Percentiles rank a stretch among this genome's conserved stretches.
These are phyloP conservation scores for Isabelozyma heimii DNA, from an alignment of 805 yeast species.

Conservation along the genomic window DNA sequence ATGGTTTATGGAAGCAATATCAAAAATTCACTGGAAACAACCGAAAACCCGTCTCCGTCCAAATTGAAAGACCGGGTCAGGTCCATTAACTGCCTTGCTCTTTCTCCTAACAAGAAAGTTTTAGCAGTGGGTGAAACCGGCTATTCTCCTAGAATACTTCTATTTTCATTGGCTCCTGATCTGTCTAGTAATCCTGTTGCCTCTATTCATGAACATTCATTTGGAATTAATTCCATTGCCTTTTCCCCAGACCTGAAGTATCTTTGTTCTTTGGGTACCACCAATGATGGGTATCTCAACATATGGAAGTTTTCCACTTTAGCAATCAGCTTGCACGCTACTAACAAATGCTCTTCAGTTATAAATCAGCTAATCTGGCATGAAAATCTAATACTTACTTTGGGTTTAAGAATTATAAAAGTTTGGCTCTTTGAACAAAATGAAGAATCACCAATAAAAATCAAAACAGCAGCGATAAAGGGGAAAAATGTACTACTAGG, in stretches of 20 bases:
- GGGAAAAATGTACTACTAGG: slow-evolving; percentile 65
- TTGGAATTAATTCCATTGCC: slow-evolving; percentile 54
- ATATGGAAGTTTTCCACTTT: slow-evolving; percentile 48
- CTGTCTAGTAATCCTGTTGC: slow-evolving; percentile 49
- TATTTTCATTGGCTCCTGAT: slow-evolving; percentile 56
- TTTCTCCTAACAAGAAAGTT: slow-evolving; percentile 51
- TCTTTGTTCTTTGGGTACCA: slow-evolving; percentile 62
- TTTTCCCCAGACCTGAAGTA: slow-evolving; percentile 59
- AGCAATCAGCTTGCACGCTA: slow-evolving; percentile 35
- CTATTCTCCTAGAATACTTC: slow-evolving; percentile 60
- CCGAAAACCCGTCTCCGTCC: slow-evolving; percentile 14
- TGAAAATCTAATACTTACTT: slow-evolving; percentile 46
- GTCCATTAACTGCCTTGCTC: slow-evolving; percentile 53
- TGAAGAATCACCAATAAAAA: slow-evolving; percentile 5
- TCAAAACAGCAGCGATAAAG: slow-evolving; percentile 30
- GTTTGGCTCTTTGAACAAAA: slow-evolving; percentile 51
- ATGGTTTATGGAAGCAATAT: slow-evolving; percentile 11
- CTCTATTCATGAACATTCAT: slow-evolving; percentile 58
- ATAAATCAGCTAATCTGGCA: slow-evolving; percentile 60
- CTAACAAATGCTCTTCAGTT: slow-evolving; percentile 62
- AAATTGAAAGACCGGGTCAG: slow-evolving; percentile 43
- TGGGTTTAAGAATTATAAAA: slow-evolving; percentile 61
- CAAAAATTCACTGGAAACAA: slow-evolving; percentile 2
- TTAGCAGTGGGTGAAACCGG: slow-evolving; percentile 74
- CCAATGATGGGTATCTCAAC: slow-evolving; percentile 66